Conservation (phyloP, 176 grass and related monocot genomes). For the Zoysia pacifica region DNA sequence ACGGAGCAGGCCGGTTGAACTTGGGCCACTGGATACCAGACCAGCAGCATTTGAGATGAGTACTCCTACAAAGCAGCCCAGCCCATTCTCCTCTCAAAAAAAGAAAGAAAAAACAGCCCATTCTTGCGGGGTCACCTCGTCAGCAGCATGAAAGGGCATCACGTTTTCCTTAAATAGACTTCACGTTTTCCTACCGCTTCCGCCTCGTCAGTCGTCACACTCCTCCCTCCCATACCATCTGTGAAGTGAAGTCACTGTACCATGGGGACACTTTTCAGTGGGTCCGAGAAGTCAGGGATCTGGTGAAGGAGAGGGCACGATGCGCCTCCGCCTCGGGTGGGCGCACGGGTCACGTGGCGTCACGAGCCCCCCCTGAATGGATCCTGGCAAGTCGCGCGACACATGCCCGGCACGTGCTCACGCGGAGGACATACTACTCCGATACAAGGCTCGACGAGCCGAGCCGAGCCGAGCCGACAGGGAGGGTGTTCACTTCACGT, state of each 20-base stretch:
- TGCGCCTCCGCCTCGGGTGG: slow-evolving; percentile 6
- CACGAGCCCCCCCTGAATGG: slow-evolving; percentile 43
- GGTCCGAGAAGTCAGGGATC: neutral
- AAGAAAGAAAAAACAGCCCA: neutral
- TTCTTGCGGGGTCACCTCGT: neutral
- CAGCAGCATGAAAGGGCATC: neutral
- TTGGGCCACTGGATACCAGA: too few species aligned
- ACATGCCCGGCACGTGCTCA: slow-evolving; percentile 42
- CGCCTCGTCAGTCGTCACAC: neutral
- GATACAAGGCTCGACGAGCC: too few species aligned
- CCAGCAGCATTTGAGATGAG: too few species aligned
- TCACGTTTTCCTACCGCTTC: slow-evolving; percentile 51
- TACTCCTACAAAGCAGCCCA: neutral
- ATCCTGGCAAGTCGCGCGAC: slow-evolving; percentile 13
- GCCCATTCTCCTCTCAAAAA: neutral
- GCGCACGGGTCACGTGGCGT: slow-evolving; percentile 49
- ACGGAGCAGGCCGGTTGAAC: too few species aligned
- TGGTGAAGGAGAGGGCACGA: neutral
- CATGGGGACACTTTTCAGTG: fast-evolving
- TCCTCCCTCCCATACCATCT: too few species aligned
- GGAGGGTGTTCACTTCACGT: slow-evolving; percentile 24
- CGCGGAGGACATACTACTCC: neutral
- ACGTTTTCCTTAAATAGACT: slow-evolving; percentile 52
- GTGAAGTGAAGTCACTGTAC: neutral
- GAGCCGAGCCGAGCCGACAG: neutral